Base-by-base conservation (phyloP, 1,139 yeast species). In the Yamadazyma atmosphaerica region DNA sequence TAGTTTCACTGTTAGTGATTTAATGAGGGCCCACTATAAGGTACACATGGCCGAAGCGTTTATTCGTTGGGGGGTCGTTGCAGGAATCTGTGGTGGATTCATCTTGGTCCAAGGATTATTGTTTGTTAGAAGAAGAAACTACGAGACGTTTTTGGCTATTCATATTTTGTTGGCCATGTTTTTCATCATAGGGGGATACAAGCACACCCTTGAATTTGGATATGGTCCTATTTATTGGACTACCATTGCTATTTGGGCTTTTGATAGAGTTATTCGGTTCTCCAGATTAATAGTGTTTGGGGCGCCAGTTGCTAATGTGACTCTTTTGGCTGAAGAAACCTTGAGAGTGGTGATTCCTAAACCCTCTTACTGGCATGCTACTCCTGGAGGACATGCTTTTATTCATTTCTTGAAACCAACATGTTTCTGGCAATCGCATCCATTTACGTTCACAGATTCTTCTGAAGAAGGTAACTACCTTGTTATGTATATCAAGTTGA, bases 381-480 rank as follows among this genome's bases (percentile, higher is more conserved):
- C 59, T 33, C 72, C 75, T 3, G 79, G 79, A 29, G 73, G 76
- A 3, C 77, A 72, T 49, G 77, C 77, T 1, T 74, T 65, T 38
- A 56, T 74, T 21, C 62, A 69, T 43, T 72, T 74, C 50, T 41
- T 69, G 38, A 52, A 68, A 34, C 68, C 78, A 32, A 57, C 73
- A 46, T 74, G 76, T 39, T 64, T 63, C 46, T 63, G 64, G 63
- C 70, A 64, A 43, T 58, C 64, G 1, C 70, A 63, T 42, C 70
- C 70, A 4, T 64, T 64, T 39, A 61, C 69, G 0, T 62, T 60
- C 45, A 52, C 60, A 8, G 58, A 58, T 12, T 44, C 52, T 10
- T 47, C 48, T 11, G 60, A 51, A 30, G 47, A 49, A 27, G 52
- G 52, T 12, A 50, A 53, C 30, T 44, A 54, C 17, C 53, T 66